phyloP scores from a whole-genome alignment of 2,329 filamentous ascomycete species.

The Parafenestella ontariensis region DNA sequence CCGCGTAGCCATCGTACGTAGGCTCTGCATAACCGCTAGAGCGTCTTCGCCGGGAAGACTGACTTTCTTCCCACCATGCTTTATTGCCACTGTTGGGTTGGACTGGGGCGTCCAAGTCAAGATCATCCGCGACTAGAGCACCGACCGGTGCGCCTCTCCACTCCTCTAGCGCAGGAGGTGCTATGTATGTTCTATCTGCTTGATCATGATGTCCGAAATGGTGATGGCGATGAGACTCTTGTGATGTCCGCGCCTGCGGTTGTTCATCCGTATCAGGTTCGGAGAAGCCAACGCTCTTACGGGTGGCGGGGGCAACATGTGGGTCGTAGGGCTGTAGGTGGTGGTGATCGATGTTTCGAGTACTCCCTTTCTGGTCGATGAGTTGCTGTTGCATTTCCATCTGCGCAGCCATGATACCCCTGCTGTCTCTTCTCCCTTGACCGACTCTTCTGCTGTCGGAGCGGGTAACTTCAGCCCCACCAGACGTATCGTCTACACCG shows the following conservation, averaged over 20 bases:
- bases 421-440: slow-evolving; percentile 36
- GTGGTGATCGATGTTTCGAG: slow-evolving; percentile 44
- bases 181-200: slow-evolving; percentile 61
- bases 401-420: slow-evolving; percentile 45
- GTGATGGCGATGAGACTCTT: slow-evolving; percentile 37
- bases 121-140: slow-evolving; percentile 51
- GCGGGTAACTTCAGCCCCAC: slow-evolving; percentile 38
- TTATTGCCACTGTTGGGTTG: slow-evolving; percentile 40
- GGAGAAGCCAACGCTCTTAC: slow-evolving; percentile 52
- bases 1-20: slow-evolving; percentile 72
- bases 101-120: slow-evolving; percentile 49
- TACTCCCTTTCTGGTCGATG: slow-evolving; percentile 42
- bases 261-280: slow-evolving; percentile 33
- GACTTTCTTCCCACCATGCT: slow-evolving; percentile 78
- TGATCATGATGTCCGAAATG: slow-evolving; percentile 47
- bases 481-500: slow-evolving; percentile 37
- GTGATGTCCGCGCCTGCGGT: slow-evolving; percentile 25
- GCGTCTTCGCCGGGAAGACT: slow-evolving; percentile 52
- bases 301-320: slow-evolving; percentile 39
- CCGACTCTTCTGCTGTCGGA: slow-evolving; percentile 43
- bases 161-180: slow-evolving; percentile 66
- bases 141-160: slow-evolving; percentile 54
- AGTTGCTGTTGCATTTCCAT: slow-evolving; percentile 50
- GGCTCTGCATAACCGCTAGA: slow-evolving; percentile 43
- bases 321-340: slow-evolving; percentile 34